These are phyloP conservation scores for Syzygium aqueum DNA, from an alignment of 345 rosid species.

Conservation along the genomic window DNA sequence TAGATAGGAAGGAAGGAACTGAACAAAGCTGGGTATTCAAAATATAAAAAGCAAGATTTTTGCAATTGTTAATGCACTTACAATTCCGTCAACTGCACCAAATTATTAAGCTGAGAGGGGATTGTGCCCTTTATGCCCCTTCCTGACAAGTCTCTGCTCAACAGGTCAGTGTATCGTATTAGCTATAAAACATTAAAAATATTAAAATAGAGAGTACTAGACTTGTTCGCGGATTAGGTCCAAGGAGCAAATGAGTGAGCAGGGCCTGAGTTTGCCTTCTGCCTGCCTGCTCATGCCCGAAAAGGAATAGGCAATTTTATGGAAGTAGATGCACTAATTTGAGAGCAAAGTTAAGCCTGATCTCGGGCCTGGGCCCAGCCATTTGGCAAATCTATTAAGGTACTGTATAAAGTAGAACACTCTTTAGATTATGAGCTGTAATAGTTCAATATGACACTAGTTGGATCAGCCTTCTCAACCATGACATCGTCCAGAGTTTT, in stretches of 20 bases:
- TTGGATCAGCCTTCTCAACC: neutral
- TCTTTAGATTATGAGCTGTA: neutral
- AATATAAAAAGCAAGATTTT: neutral
- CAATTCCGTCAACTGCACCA: conserved; percentile 75
- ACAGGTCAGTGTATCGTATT: conserved; percentile 6
- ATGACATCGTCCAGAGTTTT: neutral
- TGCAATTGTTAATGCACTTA: conserved; percentile 26
- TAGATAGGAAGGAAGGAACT: neutral
- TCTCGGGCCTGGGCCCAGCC: neutral
- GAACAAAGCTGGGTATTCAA: neutral
- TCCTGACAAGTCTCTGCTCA: conserved; percentile 61
- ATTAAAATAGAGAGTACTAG: neutral
- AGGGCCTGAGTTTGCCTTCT: neutral
- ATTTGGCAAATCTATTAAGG: neutral
- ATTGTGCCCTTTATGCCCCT: conserved; percentile 57
- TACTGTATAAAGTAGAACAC: neutral
- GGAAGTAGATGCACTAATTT: neutral
- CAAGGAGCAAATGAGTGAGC: neutral
- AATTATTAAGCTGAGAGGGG: conserved; percentile 46
- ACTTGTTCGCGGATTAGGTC: neutral
- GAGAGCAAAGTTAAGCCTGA: neutral
- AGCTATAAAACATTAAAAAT: neutral
- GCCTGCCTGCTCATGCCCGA: neutral
- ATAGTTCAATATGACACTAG: neutral
- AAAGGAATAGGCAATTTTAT: neutral